These are phyloP conservation scores for Trichoderma sp. DNA, from an alignment of 2,329 filamentous ascomycete genomes.

Conservation along the genomic window DNA sequence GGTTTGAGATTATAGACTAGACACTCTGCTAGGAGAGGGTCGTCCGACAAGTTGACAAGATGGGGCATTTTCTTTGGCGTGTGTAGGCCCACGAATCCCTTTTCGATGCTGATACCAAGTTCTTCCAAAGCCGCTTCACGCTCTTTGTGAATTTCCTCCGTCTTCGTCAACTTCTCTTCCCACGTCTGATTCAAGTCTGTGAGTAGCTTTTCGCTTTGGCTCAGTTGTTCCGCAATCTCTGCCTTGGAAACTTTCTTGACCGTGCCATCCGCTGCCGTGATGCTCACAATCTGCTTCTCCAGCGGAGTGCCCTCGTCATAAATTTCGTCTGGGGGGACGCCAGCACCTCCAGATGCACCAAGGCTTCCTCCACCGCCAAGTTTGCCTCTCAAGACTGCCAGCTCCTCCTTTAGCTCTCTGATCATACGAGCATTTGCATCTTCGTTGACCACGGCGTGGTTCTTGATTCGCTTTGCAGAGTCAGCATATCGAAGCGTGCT, in stretches of 20 bases:
- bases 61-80: constrained; percentile 99
- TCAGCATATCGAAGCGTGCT: constrained; percentile 96
- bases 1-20: constrained; percentile 98
- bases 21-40: constrained; percentile 91
- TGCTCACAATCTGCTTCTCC: constrained; percentile 95
- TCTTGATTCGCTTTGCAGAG: constrained; percentile 99
- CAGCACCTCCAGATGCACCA: constrained; percentile 52
- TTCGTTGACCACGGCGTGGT: constrained; percentile 98
- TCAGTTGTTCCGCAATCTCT: constrained; percentile 94
- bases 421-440: constrained; percentile 99
- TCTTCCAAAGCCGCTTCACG: constrained; percentile 93
- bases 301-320: constrained; percentile 91
- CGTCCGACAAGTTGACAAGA: constrained; percentile 95
- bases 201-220: constrained; percentile 94
- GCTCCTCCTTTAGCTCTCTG: constrained; percentile 92
- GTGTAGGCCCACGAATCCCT: constrained; percentile 91
- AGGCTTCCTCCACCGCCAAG: constrained; percentile 63
- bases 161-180: constrained; percentile 95
- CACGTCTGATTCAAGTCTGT: constrained; percentile 97
- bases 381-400: constrained; percentile 84
- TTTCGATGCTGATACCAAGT: constrained; percentile 97
- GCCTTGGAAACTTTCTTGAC: constrained; percentile 97
- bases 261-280: constrained; percentile 80
- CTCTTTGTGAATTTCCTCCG: constrained; percentile 96
- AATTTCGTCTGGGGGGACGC: constrained; percentile 71